These are phyloP conservation scores for Daldinia sp. DNA, from an alignment of 2,329 filamentous ascomycete genomes.

Conservation along the genomic window DNA sequence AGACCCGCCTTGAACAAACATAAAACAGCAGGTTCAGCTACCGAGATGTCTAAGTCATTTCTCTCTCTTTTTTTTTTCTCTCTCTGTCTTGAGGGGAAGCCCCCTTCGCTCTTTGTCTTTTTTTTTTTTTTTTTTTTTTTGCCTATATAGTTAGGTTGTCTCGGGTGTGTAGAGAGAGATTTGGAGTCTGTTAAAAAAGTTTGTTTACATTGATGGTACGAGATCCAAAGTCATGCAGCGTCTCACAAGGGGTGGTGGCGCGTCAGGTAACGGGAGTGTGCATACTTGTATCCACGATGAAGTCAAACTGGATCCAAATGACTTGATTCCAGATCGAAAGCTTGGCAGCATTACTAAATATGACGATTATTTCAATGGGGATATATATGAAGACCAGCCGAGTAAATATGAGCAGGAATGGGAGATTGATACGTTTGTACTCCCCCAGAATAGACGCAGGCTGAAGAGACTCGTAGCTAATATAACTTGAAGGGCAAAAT, in stretches of 20 bases:
- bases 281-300: background rate
- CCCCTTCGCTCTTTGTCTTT: background rate
- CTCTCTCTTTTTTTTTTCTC: constrained; percentile 9
- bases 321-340: constrained; percentile 35
- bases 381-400: constrained; percentile 33
- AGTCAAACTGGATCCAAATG: constrained; percentile 15
- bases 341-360: constrained; percentile 17
- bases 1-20: constrained; percentile 32
- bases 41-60: constrained; percentile 17
- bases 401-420: constrained; percentile 22
- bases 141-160: background rate
- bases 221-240: constrained; percentile 11
- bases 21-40: constrained; percentile 30
- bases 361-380: constrained; percentile 39
- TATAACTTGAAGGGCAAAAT: constrained; percentile 25
- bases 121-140: background rate
- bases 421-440: constrained; percentile 37
- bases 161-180: background rate
- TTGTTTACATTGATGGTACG: background rate
- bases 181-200: background rate
- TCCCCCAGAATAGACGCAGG: background rate
- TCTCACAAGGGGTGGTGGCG: constrained; percentile 6
- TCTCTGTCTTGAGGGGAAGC: background rate
- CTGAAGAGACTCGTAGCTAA: constrained; percentile 1
- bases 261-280: background rate